Conservation (phyloP, 2,329 filamentous ascomycete genomes). For the Aspergillus caelatus region DNA sequence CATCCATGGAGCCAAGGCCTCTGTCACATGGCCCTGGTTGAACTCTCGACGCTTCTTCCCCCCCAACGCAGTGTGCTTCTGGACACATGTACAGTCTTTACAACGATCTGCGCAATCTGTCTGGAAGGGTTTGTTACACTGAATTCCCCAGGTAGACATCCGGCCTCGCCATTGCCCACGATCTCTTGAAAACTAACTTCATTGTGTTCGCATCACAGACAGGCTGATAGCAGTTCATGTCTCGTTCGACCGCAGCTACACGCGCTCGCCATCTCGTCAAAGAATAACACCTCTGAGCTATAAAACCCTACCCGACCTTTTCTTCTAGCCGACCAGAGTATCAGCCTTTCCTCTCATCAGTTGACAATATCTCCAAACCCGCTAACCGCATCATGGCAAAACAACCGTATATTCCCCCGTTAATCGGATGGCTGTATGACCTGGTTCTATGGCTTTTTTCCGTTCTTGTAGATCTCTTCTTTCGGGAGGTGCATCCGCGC, state of each 20-base stretch:
- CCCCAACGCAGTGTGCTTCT: neutral
- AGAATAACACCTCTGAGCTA: constrained; percentile 1
- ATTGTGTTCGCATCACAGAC: neutral
- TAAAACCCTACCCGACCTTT: neutral
- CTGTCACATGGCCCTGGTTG: constrained; percentile 1
- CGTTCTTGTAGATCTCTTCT: constrained; percentile 91
- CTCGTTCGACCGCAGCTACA: neutral
- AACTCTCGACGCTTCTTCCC: neutral
- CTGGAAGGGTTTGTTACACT: neutral
- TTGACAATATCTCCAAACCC: neutral
- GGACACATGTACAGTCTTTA: neutral
- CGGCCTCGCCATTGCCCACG: neutral
- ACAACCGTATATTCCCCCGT: constrained; percentile 43
- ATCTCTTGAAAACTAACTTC: neutral
- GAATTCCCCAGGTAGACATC: too few relatives aligned
- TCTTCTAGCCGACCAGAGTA: neutral
- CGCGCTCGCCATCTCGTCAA: constrained; percentile 2
- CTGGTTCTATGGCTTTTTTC: constrained; percentile 54
- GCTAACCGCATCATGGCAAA: constrained; percentile 35
- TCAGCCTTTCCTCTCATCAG: neutral
- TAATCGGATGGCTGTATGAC: constrained; percentile 55
- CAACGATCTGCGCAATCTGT: neutral
- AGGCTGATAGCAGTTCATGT: neutral
- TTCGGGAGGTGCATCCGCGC: constrained; percentile 93
- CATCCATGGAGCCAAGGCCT: neutral